Base-by-base conservation (phyloP, 306 rosid genomes). In the Fragaria nilgerrensis region DNA sequence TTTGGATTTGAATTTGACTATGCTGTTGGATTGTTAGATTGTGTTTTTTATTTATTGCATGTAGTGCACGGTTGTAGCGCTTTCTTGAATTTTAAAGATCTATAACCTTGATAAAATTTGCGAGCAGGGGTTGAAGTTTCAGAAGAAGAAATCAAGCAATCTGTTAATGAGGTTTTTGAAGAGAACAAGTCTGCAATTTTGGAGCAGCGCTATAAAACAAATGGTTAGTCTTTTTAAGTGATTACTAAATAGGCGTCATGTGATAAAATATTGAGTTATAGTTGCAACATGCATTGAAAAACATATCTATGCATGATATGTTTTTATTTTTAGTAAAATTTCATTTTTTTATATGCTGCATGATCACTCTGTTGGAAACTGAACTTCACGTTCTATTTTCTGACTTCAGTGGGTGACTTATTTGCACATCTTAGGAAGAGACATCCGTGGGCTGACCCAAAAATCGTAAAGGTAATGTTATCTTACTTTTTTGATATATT, bases 401-500 rank as follows among this genome's bases (percentile, higher is more conserved):
- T 58, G 52, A 78, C 74, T 86, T 77, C 82, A 95, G 99, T 96
- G 71, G 99, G 99, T 27, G 97, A 88, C 79, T 84, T 96, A 63
- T 87, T 92, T 79, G 97, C 97, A 77, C 88, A 86, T 5, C 77
- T 96, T 77, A 86, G 99, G 73, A 96, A 88, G 90, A 89, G 83
- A 84, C 90, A 86, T 72, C 97, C 97, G 32, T 96, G 99, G 99
- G 99, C 89, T 76, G 98, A 96, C 82, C 94, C 98, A 70, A 96
- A 96, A 86, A 87, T 89, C 77, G 97, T 84, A 52, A 96, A 96
- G 97, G 99, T 96, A 75, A 80, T 72, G 39, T 73, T 70, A 29
- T n/a, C 70, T 2, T 67, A 37, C 32, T 45, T 44, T 34, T 72
- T 20, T 59, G 20, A 41, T 23, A 10, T 77, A 23, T 52, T 32